A percentile compares a stretch with the other conserved stretches of the same genome.
Conservation (phyloP, 106 monocot species). For the Hemerocallis citrina region DNA sequence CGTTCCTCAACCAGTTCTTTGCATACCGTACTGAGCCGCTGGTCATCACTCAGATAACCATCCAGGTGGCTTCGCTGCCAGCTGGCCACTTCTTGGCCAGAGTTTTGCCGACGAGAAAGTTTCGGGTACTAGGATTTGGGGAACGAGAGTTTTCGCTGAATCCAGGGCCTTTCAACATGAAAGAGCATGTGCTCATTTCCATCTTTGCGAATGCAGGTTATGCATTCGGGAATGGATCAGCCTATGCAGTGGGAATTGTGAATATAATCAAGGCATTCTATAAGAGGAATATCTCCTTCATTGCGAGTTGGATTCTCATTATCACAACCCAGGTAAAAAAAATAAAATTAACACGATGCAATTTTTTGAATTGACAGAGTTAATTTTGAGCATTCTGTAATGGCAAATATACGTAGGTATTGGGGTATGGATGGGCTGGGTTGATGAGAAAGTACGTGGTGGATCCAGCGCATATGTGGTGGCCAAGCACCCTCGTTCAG, state of each 20-base stretch:
- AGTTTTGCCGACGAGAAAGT: slow-evolving; percentile 48
- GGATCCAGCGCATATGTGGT: slow-evolving; percentile 99
- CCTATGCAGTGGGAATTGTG: slow-evolving; percentile 81
- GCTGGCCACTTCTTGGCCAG: slow-evolving; percentile 56
- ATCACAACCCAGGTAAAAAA: slow-evolving; percentile 91
- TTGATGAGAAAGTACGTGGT: slow-evolving; percentile 85
- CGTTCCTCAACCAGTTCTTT: slow-evolving; percentile 98
- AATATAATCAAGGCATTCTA: slow-evolving; percentile 91
- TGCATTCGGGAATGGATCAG: slow-evolving; percentile 78
- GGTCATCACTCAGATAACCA: slow-evolving; percentile 84
- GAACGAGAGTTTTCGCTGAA: slow-evolving; percentile 64
- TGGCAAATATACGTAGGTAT: too few species aligned
- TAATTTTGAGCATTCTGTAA: too few species aligned
- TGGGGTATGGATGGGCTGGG: slow-evolving; percentile 97
- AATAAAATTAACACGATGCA: too few species aligned
- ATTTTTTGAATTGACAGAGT: too few species aligned
- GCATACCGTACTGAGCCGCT: slow-evolving; percentile 83
- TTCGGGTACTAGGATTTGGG: slow-evolving; percentile 48
- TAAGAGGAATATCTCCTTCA: slow-evolving; percentile 61
- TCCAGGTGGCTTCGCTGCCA: slow-evolving; percentile 93
- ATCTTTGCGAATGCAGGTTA: slow-evolving; percentile 95
- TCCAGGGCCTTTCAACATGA: slow-evolving; percentile 95
- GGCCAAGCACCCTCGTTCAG: slow-evolving; percentile 95
- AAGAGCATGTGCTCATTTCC: slow-evolving; percentile 94
- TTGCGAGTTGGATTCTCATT: slow-evolving; percentile 72